Percentiles rank a stretch among this genome's conserved stretches.
Conservation (phyloP, 768 basidiomycete genomes). For the Coprinopsis sp. region DNA sequence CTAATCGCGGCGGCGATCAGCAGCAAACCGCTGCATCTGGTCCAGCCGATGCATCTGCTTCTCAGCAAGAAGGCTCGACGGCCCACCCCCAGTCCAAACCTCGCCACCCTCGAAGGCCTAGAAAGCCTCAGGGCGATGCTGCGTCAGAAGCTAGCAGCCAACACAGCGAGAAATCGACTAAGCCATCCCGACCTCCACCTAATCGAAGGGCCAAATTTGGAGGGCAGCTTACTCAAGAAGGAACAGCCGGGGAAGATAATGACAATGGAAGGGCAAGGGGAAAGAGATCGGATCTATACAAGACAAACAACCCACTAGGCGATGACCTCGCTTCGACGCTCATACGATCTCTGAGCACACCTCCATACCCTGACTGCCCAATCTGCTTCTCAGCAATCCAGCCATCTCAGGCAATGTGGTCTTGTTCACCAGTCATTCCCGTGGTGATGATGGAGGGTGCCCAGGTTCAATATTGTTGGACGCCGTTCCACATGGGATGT, state of each 20-base stretch:
- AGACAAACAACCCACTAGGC: conserved; percentile 14
- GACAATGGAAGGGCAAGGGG: conserved; percentile 6
- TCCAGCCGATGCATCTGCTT: background rate
- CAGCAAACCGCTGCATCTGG: background rate
- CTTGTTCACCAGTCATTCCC: conserved; percentile 68
- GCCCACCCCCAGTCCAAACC: background rate
- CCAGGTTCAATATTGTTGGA: conserved; percentile 76
- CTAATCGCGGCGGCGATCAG: background rate
- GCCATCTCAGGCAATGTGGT: conserved; percentile 82
- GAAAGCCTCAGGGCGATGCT: background rate
- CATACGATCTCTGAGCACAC: conserved; percentile 56
- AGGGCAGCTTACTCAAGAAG: conserved; percentile 15
- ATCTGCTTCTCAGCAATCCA: conserved; percentile 82
- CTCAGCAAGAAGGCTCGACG: background rate
- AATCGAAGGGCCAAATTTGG: conserved; percentile 22
- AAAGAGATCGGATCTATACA: conserved; percentile 13
- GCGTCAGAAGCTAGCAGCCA: background rate
- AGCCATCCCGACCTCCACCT: background rate
- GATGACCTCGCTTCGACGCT: conserved; percentile 76
- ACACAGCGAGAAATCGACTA: background rate
- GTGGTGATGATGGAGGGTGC: conserved; percentile 23
- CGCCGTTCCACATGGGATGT: conserved; percentile 86
- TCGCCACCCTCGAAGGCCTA: background rate
- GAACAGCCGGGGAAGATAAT: background rate
- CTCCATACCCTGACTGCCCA: conserved; percentile 73